phyloP scores from a whole-genome alignment of 164 flowering plant species.

The Kingdonia uniflora region DNA sequence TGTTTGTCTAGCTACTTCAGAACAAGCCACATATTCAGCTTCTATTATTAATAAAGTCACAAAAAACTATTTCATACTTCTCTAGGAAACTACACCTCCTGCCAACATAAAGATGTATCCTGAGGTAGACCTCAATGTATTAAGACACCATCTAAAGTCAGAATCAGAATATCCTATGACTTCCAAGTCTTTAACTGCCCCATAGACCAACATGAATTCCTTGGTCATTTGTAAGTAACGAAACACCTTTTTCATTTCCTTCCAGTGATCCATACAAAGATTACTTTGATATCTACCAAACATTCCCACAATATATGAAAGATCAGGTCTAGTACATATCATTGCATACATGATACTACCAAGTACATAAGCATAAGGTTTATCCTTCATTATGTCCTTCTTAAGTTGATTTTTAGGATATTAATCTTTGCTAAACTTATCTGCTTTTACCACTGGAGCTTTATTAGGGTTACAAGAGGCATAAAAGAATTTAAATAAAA shows the following conservation, averaged over 20 bases:
- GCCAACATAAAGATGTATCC: not conserved
- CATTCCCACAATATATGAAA: no score
- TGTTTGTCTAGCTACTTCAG: not conserved
- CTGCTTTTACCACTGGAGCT: not conserved
- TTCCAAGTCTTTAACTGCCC: not conserved
- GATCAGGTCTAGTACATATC: conserved; percentile 1
- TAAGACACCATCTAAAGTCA: not conserved
- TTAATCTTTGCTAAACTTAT: not conserved
- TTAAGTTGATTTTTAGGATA: not conserved
- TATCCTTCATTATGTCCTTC: no score
- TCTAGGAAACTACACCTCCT: not conserved
- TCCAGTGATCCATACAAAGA: no score
- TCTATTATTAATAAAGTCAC: not conserved
- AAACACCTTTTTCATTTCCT: not conserved
- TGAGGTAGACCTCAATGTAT: not conserved
- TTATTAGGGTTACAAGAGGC: not conserved
- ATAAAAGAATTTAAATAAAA: no score
- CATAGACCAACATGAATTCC: not conserved
- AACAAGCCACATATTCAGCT: not conserved
- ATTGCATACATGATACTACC: not conserved
- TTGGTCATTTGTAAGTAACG: not conserved
- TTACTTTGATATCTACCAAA: no score
- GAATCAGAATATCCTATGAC: not conserved
- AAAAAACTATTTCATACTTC: no score
- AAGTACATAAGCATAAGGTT: not conserved